Evolutionary conservation across 192 early-diverging fungal species (phyloP), one percentile per base, ranked within the genome.

Genomic region (Cetraspora pellucida): DNA sequence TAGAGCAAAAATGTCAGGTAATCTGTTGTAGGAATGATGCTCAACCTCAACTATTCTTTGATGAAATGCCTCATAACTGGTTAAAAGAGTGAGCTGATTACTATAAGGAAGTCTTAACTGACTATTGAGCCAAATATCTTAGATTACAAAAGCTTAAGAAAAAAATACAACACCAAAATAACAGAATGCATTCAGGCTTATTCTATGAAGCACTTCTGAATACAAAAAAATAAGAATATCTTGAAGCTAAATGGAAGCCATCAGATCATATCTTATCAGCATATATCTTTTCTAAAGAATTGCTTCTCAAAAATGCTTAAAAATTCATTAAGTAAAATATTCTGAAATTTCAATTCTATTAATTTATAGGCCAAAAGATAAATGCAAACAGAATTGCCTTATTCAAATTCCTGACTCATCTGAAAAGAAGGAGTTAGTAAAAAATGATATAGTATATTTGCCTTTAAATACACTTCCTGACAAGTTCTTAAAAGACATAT

Each of bases 401-500:
- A n/a, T 74, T 10, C 55, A 1, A 23, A 74, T 74, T 44, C 44
- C 68, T 9, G n/a, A 55, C 44, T 74, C 57, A 74, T 74, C 72
- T 28, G 72, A 74, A 60, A 74, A 59, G 59, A 17, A 13, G 23
- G 57, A 74, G 44, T 16, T 74, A 74, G 72, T 74, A 74, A 74
- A 70, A 70, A 74, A 74, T 74, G 37, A 74, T 74, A 74, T 74
- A 74, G 37, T 59, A 74, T 43, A 74, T 46, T 45, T 74, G 17
- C 43, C 55, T 0, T 74, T 74, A 49, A 74, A 74, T 74, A 44
- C 72, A 46, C 44, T 74, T 7, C 31, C 57, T 74, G 57, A 60
- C 9, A 71, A 31, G 52, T 71, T 71, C 27, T 28, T 71, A 74
- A 46, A 60, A 74, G 72, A 74, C 21, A 74, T 74, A 27, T 74